A percentile compares a stretch with the other conserved stretches of the same genome.
These are phyloP conservation scores for Fusarium siculi DNA, from an alignment of 2,329 filamentous ascomycete genomes.

Conservation along the genomic window DNA sequence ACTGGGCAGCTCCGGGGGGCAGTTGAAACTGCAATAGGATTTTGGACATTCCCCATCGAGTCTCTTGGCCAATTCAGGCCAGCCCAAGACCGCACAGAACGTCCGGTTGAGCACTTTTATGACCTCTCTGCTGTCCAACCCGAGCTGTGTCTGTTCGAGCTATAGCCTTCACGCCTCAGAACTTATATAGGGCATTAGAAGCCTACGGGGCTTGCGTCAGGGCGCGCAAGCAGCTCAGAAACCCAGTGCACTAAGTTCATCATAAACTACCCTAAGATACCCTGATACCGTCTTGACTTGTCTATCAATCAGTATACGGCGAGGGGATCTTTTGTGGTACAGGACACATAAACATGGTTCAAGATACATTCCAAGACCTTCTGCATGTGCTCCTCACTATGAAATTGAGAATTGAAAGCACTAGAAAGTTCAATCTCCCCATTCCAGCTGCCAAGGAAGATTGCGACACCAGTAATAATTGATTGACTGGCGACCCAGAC, in stretches of 20 bases:
- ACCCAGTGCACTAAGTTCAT: too few species aligned
- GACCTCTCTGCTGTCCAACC: background rate
- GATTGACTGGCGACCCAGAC: background rate
- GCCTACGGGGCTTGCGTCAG: background rate
- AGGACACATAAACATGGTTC: background rate
- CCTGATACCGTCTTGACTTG: too few species aligned
- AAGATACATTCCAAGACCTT: background rate
- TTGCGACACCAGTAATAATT: background rate
- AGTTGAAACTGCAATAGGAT: background rate
- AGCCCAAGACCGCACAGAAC: fast-evolving
- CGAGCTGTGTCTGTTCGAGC: background rate
- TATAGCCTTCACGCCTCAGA: background rate
- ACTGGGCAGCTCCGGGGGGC: background rate
- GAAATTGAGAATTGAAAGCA: background rate
- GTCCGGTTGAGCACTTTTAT: fast-evolving
- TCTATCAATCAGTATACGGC: background rate
- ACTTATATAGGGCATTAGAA: background rate
- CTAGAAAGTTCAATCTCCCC: background rate
- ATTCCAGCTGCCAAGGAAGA: background rate
- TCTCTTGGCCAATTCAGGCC: background rate
- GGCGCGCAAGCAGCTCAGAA: background rate
- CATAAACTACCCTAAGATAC: background rate
- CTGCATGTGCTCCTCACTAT: background rate
- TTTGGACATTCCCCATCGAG: background rate
- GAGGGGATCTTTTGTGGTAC: fast-evolving